These are phyloP conservation scores for Sideroxylon spinosum DNA, from an alignment of 179 eudicot species.

Conservation along the genomic window DNA sequence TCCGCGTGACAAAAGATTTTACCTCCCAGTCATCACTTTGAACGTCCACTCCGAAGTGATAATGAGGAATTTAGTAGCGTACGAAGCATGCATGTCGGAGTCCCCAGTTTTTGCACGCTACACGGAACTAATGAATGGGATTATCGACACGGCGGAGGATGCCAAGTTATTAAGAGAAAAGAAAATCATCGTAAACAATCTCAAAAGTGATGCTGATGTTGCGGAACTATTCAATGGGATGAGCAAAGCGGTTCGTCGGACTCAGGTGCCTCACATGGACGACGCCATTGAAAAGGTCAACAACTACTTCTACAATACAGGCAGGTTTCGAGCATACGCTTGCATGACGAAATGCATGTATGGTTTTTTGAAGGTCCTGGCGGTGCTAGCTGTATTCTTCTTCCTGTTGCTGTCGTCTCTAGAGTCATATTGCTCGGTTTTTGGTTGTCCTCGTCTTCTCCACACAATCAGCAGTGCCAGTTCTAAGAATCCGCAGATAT, in stretches of 20 bases:
- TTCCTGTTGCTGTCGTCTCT: background rate
- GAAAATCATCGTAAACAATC: constrained; percentile 22
- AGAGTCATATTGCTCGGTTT: constrained; percentile 1
- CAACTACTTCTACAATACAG: background rate
- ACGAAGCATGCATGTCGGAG: constrained; percentile 23
- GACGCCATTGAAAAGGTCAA: background rate
- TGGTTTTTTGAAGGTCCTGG: background rate
- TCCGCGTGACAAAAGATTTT: background rate
- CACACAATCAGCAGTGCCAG: background rate
- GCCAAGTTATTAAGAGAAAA: constrained; percentile 21
- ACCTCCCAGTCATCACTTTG: constrained; percentile 29
- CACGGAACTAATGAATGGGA: constrained; percentile 30
- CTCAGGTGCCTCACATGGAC: background rate
- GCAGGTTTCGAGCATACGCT: background rate
- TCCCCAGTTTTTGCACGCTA: constrained; percentile 9
- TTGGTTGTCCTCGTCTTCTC: background rate
- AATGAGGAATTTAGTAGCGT: constrained; percentile 26
- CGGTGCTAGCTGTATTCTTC: background rate
- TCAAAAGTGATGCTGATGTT: constrained; percentile 21
- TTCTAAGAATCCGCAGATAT: too few relatives aligned
- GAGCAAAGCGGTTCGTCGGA: constrained; percentile 18
- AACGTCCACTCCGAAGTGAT: constrained; percentile 26
- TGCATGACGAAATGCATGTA: background rate
- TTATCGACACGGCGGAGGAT: constrained; percentile 31
- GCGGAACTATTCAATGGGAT: constrained; percentile 38